Conservation (phyloP, 805 yeast genomes). For the Ogataea degrootiae region DNA sequence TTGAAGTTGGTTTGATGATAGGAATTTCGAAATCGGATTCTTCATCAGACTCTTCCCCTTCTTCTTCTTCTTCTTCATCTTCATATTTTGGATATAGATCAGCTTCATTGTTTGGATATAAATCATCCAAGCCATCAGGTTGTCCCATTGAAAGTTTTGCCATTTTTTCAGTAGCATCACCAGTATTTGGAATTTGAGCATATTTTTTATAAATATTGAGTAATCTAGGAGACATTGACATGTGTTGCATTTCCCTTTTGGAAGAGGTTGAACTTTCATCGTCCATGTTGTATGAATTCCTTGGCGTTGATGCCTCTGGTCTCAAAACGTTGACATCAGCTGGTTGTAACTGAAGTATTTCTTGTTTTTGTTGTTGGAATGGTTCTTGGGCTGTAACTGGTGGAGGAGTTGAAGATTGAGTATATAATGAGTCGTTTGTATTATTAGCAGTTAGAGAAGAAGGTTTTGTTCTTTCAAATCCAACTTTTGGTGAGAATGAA, state of each 20-base stretch:
- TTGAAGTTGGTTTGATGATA: constrained; percentile 10
- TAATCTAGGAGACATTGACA: constrained; percentile 24
- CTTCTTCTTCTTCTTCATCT: constrained; percentile 4
- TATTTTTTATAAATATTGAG: constrained; percentile 30
- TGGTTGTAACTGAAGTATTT: neutral
- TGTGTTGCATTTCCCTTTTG: neutral
- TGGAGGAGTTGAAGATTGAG: neutral
- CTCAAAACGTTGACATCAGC: neutral
- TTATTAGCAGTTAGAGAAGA: too few relatives aligned
- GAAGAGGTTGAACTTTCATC: neutral
- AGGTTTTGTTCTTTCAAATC: constrained; percentile 7
- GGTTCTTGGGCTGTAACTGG: neutral
- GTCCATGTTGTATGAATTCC: neutral
- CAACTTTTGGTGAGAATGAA: constrained; percentile 30
- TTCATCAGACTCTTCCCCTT: constrained; percentile 14
- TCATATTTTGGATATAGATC: constrained; percentile 1
- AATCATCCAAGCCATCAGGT: constrained; percentile 9
- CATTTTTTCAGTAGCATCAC: constrained; percentile 1
- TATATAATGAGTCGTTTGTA: too few relatives aligned
- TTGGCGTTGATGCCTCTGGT: neutral
- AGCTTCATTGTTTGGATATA: constrained; percentile 12
- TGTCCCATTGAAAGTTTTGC: neutral
- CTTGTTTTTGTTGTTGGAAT: neutral
- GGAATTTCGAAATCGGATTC: constrained; percentile 21
- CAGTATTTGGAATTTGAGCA: constrained; percentile 25